These are phyloP conservation scores for Fusarium sulawesiense DNA, from an alignment of 2,329 filamentous ascomycete genomes.

Conservation along the genomic window DNA sequence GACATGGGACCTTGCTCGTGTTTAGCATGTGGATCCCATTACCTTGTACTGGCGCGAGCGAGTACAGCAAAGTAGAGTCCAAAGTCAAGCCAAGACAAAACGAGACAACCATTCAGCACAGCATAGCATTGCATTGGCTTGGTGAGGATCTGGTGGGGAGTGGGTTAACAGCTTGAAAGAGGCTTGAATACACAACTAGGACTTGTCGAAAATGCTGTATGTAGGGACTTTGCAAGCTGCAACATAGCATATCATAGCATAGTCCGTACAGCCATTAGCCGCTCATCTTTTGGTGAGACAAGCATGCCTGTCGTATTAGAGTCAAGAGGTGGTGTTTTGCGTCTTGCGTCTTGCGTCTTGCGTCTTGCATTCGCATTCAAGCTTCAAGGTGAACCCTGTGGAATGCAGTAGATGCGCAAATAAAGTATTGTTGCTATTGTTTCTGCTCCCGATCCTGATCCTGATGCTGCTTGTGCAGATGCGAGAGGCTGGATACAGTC, in stretches of 20 bases:
- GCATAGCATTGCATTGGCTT: slow-evolving; percentile 21
- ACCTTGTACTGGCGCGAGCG: slow-evolving; percentile 38
- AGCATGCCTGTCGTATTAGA: slow-evolving; percentile 27
- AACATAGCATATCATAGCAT: slow-evolving; percentile 11
- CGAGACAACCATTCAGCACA: slow-evolving; percentile 36
- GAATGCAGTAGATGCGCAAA: slow-evolving; percentile 34
- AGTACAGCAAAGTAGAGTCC: slow-evolving; percentile 28
- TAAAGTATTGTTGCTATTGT: slow-evolving; percentile 8
- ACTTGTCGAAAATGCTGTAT: slow-evolving; percentile 9
- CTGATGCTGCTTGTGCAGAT: slow-evolving; percentile 19
- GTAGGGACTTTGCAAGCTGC: slow-evolving; percentile 28
- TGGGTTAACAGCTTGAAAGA: slow-evolving; percentile 32
- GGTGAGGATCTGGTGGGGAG: slow-evolving; percentile 40
- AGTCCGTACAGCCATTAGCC: slow-evolving; percentile 23
- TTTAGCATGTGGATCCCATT: slow-evolving; percentile 43
- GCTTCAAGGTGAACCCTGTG: slow-evolving; percentile 33
- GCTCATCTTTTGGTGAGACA: slow-evolving; percentile 25
- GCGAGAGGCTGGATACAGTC: slow-evolving; percentile 37
- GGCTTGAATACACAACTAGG: slow-evolving; percentile 21
- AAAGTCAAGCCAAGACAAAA: slow-evolving; percentile 33
- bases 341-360: slow-evolving; percentile 16
- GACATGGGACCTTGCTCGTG: slow-evolving; percentile 47
- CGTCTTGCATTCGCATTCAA: slow-evolving; percentile 32
- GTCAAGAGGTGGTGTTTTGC: slow-evolving; percentile 29
- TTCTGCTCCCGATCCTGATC: background rate